Evolutionary conservation across 306 rosid genomes (phyloP).

Genomic region (Amphicarpaea edgeworthii): DNA sequence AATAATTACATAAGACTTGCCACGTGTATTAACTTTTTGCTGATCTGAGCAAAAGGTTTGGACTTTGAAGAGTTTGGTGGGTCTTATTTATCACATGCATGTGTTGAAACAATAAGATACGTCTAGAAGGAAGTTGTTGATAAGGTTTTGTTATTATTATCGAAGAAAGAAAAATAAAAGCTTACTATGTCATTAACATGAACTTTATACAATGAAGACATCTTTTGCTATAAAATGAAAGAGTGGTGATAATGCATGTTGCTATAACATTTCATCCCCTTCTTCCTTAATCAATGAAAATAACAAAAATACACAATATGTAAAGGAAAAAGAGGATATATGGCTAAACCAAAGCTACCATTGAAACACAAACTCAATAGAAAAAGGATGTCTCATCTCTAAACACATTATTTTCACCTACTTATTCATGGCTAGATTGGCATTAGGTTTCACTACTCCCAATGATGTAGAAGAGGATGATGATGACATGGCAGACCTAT

Average conservation of each 20-base stretch:
- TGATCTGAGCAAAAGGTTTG: background rate
- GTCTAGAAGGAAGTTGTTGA: constrained; percentile 2
- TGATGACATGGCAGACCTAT: constrained; percentile 59
- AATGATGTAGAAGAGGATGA: constrained; percentile 71
- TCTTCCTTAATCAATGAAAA: constrained; percentile 21
- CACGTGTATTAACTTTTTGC: background rate
- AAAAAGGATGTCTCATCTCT: background rate
- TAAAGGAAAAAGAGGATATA: background rate
- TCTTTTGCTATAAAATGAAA: background rate
- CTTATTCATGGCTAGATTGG: constrained; percentile 36
- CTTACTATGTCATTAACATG: background rate
- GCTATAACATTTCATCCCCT: background rate
- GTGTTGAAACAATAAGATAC: background rate
- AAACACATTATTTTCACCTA: constrained; percentile 34
- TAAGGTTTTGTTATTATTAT: background rate
- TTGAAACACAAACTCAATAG: background rate
- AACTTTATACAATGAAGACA: background rate
- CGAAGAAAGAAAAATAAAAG: background rate
- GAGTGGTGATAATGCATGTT: background rate
- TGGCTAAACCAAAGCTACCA: background rate
- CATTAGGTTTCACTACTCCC: constrained; percentile 46
- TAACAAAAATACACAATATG: background rate
- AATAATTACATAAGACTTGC: background rate
- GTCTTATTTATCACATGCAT: background rate
- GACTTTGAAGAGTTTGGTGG: background rate